Evolutionary conservation across 306 rosid species (phyloP).

Genomic region (Cyamopsis tetragonoloba): DNA sequence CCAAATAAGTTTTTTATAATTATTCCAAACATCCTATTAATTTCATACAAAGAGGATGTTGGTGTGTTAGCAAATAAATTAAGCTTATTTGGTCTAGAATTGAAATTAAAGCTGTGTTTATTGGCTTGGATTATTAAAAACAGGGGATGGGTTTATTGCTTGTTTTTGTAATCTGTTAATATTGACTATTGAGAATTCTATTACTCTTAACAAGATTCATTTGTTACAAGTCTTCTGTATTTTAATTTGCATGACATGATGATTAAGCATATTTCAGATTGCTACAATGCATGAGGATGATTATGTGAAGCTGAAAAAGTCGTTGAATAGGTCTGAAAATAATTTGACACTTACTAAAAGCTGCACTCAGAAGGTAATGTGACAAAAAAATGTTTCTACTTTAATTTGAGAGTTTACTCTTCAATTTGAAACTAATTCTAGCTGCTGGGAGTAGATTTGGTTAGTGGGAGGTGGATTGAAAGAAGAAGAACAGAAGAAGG

Average conservation of each 20-base stretch:
- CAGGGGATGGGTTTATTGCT: no score
- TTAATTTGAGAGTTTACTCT: not conserved
- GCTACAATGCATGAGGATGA: slow-evolving; percentile 38
- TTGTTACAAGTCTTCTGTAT: not conserved
- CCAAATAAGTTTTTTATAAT: no score
- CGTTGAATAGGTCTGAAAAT: slow-evolving; percentile 20
- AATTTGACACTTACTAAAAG: slow-evolving; percentile 36
- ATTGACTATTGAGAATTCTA: no score
- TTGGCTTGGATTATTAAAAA: no score
- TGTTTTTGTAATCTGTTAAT: no score
- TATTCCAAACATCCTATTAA: no score
- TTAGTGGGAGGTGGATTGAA: slow-evolving; percentile 65
- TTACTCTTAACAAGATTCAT: no score
- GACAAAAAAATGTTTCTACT: not conserved
- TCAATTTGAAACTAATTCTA: not conserved
- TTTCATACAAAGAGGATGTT: no score
- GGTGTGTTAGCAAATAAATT: no score
- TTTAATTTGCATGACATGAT: not conserved
- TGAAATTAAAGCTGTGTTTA: no score
- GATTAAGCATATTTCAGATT: slow-evolving; percentile 36
- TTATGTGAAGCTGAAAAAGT: slow-evolving; percentile 47
- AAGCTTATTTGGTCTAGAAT: no score
- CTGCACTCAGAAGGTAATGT: slow-evolving; percentile 42
- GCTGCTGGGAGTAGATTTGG: slow-evolving; percentile 45
- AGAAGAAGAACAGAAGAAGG: slow-evolving; percentile 54